These are phyloP conservation scores for sorghum (Sorghum bicolor) DNA, from an alignment of 176 grass and related monocot genomes.

Conservation along the genomic window DNA sequence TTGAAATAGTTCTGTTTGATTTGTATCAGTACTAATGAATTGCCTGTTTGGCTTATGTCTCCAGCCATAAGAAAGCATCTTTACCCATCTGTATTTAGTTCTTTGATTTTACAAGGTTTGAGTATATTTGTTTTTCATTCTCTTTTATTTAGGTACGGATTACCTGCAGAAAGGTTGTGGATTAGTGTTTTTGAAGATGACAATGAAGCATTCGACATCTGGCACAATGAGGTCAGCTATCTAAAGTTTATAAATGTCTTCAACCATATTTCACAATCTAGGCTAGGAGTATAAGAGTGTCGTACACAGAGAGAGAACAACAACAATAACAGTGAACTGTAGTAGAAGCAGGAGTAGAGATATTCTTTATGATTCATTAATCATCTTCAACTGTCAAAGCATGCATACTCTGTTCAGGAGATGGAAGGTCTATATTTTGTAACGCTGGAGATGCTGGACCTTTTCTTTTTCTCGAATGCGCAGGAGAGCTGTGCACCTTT, in stretches of 20 bases:
- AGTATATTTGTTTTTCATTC: conserved; percentile 6
- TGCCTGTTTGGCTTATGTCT: background rate
- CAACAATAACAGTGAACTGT: background rate
- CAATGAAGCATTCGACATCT: conserved; percentile 90
- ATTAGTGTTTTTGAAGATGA: conserved; percentile 96
- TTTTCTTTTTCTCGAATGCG: too few species aligned
- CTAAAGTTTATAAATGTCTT: background rate
- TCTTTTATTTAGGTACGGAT: conserved; percentile 63
- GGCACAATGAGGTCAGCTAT: conserved; percentile 68
- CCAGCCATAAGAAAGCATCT: background rate
- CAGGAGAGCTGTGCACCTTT: too few species aligned
- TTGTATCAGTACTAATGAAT: conserved; percentile 11
- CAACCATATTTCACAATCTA: background rate
- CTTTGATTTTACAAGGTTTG: conserved; percentile 8
- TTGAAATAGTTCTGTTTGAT: conserved; percentile 24
- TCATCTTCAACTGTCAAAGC: conserved; percentile 1
- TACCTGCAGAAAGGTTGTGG: conserved; percentile 87
- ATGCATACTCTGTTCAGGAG: background rate
- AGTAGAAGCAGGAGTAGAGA: background rate
- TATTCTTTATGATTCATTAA: background rate
- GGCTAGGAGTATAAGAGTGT: background rate
- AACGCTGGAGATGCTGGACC: background rate
- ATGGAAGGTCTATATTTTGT: background rate
- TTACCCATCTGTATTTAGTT: background rate
- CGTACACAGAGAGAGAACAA: background rate